Evolutionary conservation across 352 stramenopile species (phyloP).

Genomic region (Phytopythium litorale): DNA sequence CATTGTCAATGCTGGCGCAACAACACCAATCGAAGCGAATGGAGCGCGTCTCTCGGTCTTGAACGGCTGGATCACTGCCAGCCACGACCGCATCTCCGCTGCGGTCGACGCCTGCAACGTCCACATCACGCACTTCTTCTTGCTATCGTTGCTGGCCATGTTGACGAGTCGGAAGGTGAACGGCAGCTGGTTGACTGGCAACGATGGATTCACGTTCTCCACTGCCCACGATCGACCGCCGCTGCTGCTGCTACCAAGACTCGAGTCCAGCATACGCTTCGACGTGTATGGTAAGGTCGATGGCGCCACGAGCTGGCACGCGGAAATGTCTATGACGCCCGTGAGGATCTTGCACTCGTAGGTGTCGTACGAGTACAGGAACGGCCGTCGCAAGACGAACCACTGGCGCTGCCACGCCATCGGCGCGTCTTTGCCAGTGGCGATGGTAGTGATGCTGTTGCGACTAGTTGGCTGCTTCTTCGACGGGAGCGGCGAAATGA

Average conservation of each 20-base stretch:
- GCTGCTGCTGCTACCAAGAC: neutral
- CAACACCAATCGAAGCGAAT: neutral
- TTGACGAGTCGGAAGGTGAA: constrained; percentile 77
- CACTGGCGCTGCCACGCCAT: constrained; percentile 61
- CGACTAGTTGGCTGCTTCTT: neutral
- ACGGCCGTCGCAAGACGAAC: constrained; percentile 79
- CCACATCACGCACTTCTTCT: constrained; percentile 66
- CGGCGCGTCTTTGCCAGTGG: neutral
- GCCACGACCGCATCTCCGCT: constrained; percentile 62
- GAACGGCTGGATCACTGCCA: constrained; percentile 64
- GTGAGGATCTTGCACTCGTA: constrained; percentile 63
- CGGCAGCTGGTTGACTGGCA: constrained; percentile 14
- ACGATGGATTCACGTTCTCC: neutral
- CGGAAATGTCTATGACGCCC: constrained; percentile 68
- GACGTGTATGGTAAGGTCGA: constrained; percentile 4
- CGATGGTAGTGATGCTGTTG: neutral
- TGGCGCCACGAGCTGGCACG: constrained; percentile 51
- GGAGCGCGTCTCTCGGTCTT: constrained; percentile 39
- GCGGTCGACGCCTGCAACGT: constrained; percentile 68
- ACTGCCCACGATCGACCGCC: constrained; percentile 1
- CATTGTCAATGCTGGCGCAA: neutral
- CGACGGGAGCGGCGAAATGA: constrained; percentile 15
- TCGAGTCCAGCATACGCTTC: neutral
- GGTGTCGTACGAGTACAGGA: constrained; percentile 72
- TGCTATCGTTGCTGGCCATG: constrained; percentile 21